Conservation (phyloP, 192 early-diverging fungal species). For the Coemansia sp. region DNA sequence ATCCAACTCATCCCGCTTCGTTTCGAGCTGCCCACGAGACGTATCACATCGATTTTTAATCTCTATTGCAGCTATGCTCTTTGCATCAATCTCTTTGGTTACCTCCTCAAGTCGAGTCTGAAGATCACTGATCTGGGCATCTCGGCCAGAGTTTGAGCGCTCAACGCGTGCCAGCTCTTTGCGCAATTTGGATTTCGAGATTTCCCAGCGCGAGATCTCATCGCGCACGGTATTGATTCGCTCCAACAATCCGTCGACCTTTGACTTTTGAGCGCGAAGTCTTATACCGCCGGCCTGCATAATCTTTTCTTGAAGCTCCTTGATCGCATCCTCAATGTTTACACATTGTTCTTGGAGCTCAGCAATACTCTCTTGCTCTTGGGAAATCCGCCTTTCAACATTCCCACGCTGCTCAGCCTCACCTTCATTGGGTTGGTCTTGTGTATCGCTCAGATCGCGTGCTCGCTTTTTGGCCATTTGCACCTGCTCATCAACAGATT, state of each 20-base stretch:
- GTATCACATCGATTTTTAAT: conserved; percentile 49
- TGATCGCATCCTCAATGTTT: conserved; percentile 77
- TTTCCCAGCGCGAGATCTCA: conserved; percentile 71
- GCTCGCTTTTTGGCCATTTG: conserved; percentile 69
- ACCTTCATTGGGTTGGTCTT: conserved; percentile 36
- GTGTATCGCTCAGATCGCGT: conserved; percentile 34
- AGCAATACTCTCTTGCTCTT: conserved; percentile 50
- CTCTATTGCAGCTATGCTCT: conserved; percentile 54
- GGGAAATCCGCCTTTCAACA: conserved; percentile 51
- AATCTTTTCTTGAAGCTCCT: conserved; percentile 83
- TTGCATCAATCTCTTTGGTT: conserved; percentile 61
- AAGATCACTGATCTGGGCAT: conserved; percentile 66
- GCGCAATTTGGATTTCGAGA: conserved; percentile 71
- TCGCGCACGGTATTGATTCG: conserved; percentile 71
- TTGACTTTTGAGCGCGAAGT: conserved; percentile 82
- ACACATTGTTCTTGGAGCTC: conserved; percentile 60
- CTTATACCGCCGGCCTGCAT: conserved; percentile 87
- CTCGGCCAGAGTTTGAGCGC: conserved; percentile 63
- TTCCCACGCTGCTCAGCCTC: conserved; percentile 41
- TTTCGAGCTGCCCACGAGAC: conserved; percentile 56
- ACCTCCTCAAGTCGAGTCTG: conserved; percentile 66
- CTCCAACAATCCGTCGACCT: conserved; percentile 77
- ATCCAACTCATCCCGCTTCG: conserved; percentile 67
- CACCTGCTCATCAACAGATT: conserved; percentile 65
- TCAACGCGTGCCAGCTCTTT: conserved; percentile 75